Evolutionary conservation across 2,329 filamentous ascomycete species (phyloP), one percentile per base, ranked within the genome.

Genomic region (Raffaelea deltoideospora): DNA sequence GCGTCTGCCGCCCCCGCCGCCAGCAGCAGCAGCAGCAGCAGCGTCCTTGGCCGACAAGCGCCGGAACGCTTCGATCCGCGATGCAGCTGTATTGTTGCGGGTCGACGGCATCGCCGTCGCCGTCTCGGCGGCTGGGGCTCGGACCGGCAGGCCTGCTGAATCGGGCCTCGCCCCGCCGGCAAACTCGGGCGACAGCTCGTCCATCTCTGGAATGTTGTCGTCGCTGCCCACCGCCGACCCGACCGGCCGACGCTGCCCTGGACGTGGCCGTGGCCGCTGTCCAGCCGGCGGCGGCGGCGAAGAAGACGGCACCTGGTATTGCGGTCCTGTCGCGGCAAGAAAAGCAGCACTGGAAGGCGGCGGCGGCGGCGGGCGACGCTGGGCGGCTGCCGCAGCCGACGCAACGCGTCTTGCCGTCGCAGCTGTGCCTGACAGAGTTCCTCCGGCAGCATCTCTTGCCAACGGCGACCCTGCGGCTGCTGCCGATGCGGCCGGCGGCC

Each of bases 181-280:
- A 15, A 41, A 36, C 28, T 56, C 51, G 2, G 57, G 53, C 1
- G 58, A 60, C 13, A 54, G 43, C 31, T 57, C 57, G 31, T 59
- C 54, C 0, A 42, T n/a, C n/a, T n/a, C n/a, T n/a, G n/a, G n/a
- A n/a, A n/a, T 37, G 2, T 51, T 48, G 8, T 46, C 44, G 10
- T 43, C 41, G 6, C 45, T 43, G 11, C 43, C 41, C 13, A 37
- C 32, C 10, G 37, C 43, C 5, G 49, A 44, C 14, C 45, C n/a
- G 28, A 7, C 7, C 7, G n/a, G 28, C 7, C 7, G 28, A 30
- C 28, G 28, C 15, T 15, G 23, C 13, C 23, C 23, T 19, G 17
- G 10, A 11, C 18, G 10, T 31, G n/a, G 29, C 28, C n/a, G 29
- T n/a, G n/a, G n/a, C n/a, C 29, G 29, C 2, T 24, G 31, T 22